A percentile compares a stretch with the other conserved stretches of the same genome.
Conservation (phyloP, 2,329 filamentous ascomycete species). For the Monosporascus sp. region DNA sequence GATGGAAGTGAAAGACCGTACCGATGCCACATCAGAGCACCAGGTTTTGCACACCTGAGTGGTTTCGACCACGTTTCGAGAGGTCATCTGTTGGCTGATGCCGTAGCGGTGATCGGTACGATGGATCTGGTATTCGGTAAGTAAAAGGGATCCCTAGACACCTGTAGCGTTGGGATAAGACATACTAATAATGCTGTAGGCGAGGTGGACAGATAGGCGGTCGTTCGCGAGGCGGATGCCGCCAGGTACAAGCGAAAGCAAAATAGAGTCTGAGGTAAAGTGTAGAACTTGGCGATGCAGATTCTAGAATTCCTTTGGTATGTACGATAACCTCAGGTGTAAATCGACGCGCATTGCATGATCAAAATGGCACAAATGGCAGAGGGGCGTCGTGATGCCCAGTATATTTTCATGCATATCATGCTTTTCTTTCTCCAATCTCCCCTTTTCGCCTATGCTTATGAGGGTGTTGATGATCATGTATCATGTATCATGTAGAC, state of each 20-base stretch:
- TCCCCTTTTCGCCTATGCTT: too few species aligned
- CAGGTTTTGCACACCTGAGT: conserved; percentile 89
- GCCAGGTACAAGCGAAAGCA: conserved; percentile 12
- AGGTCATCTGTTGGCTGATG: conserved; percentile 92
- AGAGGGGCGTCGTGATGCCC: neutral
- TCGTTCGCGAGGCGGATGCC: conserved; percentile 6
- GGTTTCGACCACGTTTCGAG: conserved; percentile 91
- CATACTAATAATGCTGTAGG: conserved; percentile 38
- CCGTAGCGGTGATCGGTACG: conserved; percentile 88
- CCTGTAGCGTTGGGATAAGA: neutral
- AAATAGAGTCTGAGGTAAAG: conserved; percentile 24
- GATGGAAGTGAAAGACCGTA: conserved; percentile 96
- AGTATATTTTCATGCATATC: neutral
- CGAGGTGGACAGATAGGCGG: conserved; percentile 53
- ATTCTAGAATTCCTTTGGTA: neutral
- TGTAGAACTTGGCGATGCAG: conserved; percentile 10
- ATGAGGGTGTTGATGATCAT: too few species aligned
- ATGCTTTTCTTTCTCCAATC: neutral
- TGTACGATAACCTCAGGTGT: neutral
- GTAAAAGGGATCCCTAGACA: conserved; percentile 20
- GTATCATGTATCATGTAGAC: too few species aligned
- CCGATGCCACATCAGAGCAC: conserved; percentile 93
- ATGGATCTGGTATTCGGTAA: conserved; percentile 88
- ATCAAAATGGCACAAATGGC: neutral
- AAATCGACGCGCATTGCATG: neutral